Evolutionary conservation across 495 filamentous ascomycete species (phyloP), one percentile per base, ranked within the genome.

Genomic region (Chaetomium cochliodes): DNA sequence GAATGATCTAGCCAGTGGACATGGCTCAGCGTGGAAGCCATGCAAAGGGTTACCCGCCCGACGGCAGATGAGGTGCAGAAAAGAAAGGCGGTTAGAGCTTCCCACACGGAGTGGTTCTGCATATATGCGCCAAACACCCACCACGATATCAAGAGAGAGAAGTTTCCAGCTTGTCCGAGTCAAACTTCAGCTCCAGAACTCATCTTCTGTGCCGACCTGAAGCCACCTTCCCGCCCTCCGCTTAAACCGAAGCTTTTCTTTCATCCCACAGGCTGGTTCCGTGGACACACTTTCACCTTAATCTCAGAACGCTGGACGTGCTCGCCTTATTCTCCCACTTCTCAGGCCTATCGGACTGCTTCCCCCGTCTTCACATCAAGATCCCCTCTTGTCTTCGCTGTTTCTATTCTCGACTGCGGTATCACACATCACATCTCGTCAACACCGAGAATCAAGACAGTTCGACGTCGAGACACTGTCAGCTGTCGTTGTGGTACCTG

Each of bases 401-500:
- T 56, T 56, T 18, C 37, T 58, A 58, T 58, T 58, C 39, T 46
- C 55, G 37, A 44, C 20, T 26, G 39, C 55, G 39, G 18, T 56
- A 18, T 55, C 60, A 55, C 50, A 33, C 47, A 18, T 55, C 60
- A 55, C 50, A 33, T 23, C 25, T 47, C 39, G 52, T 44, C 59
- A 41, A 33, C 52, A 25, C 37, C 46, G n/a, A 60, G 65, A 64
- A 64, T 37, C 33, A 11, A 37, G 33, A 37, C 33, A 37, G 33
- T 16, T 56, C 49, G 58, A 47, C 47, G 13, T 56, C 53, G 16
- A 57, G 33, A 47, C 18, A 58, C n/a, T 30, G 16, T 54, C 63
- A 60, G 53, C 53, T 60, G 64, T 62, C 39, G 58, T 51, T 70
- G 69, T 51, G 64, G 67, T 69, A 57, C 57, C 50, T 66, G 67